These are phyloP conservation scores for Lachancea thermotolerans DNA, from an alignment of 805 yeast genomes.

Conservation along the genomic window DNA sequence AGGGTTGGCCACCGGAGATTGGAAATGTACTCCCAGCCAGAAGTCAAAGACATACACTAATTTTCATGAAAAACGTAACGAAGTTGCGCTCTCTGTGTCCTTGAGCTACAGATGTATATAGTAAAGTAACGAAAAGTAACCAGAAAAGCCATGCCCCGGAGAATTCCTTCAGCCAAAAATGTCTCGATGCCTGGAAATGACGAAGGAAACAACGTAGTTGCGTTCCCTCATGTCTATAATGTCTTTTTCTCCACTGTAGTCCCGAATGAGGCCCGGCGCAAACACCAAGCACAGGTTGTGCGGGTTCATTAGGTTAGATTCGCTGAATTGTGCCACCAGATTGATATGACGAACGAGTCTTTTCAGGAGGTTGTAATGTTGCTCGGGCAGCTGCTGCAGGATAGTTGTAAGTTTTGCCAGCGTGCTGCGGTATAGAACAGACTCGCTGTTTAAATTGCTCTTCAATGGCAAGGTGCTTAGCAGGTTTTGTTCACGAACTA, in stretches of 20 bases:
- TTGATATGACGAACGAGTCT: slow-evolving; percentile 58
- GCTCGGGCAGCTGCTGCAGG: slow-evolving; percentile 50
- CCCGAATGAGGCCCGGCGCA: slow-evolving; percentile 87
- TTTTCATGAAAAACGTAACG: not conserved
- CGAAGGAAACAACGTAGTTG: slow-evolving; percentile 69
- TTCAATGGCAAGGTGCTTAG: slow-evolving; percentile 18
- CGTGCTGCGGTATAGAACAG: slow-evolving; percentile 7
- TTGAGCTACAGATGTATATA: no score
- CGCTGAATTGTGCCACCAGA: slow-evolving; percentile 46
- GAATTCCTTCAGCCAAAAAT: slow-evolving; percentile 10
- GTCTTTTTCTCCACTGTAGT: slow-evolving; percentile 71
- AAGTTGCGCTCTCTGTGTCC: no score
- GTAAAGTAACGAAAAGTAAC: no score
- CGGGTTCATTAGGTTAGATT: slow-evolving; percentile 69
- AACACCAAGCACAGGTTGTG: slow-evolving; percentile 85
- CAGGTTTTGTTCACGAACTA: slow-evolving; percentile 35
- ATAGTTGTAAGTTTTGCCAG: slow-evolving; percentile 41
- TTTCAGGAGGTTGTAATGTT: slow-evolving; percentile 56
- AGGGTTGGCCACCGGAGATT: slow-evolving; percentile 66
- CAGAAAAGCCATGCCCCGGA: not conserved
- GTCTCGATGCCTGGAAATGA: slow-evolving; percentile 42
- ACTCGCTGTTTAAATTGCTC: slow-evolving; percentile 8
- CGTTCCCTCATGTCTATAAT: slow-evolving; percentile 76
- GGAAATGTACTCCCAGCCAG: slow-evolving; percentile 66
- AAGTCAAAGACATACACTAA: slow-evolving; percentile 58